Evolutionary conservation across 108 stramenopile genomes (phyloP), one percentile per base, ranked within the genome.

Genomic region (Discostella pseudostelligera): DNA sequence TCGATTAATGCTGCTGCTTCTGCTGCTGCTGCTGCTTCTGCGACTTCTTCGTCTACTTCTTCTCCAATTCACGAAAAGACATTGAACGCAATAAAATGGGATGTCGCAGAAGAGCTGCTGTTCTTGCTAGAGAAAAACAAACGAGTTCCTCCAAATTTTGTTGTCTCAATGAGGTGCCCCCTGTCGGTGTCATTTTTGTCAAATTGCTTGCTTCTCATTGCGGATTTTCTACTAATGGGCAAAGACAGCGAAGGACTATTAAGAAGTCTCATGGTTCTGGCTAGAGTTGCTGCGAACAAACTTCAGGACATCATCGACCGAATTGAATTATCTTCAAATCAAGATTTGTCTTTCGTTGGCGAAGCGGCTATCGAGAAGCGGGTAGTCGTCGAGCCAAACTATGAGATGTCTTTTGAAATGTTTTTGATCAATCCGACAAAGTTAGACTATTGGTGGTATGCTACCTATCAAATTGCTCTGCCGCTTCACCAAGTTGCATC

Each of bases 161-260:
- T 57, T 26, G 46, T 62, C n/a, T 45, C n/a, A 20, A 57, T 1
- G n/a, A 62, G 55, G 62, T 71, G 70, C 70, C 70, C 56, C 22
- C 8, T 63, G 0, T 71, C 70, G 13, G 28, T 45, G 9, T 36
- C 44, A 16, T 25, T 71, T 25, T 48, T 71, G 26, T 11, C 19
- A 17, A 63, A 71, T 14, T 50, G 39, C n/a, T 44, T 71, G 32
- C 62, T 47, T 29, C 22, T 24, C 9, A 28, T 56, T 37, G 61
- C 70, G 35, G 62, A 63, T 42, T 53, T 37, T 57, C 22, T 55
- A 19, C 46, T 63, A 26, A 43, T 45, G 20, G 29, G n/a, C 13
- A 44, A 55, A 14, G 47, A 58, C 10, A 56, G 37, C n/a, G 28
- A 46, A 25, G 59, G 0, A 28, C 37, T 63, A 16, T 19, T 37